These are phyloP conservation scores for Psidium friedrichsthalianum DNA, from an alignment of 345 rosid species.

Conservation along the genomic window DNA sequence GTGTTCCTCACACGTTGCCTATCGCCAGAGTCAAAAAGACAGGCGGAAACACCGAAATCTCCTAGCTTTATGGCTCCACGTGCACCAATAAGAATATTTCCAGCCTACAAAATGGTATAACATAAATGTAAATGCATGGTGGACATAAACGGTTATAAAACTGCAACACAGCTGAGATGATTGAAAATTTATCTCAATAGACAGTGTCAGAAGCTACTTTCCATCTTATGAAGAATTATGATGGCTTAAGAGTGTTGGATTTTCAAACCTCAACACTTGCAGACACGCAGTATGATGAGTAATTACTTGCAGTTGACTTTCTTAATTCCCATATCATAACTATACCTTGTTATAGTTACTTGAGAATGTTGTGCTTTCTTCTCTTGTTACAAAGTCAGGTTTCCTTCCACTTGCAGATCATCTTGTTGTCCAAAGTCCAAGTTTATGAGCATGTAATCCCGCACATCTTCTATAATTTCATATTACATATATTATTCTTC, in stretches of 20 bases:
- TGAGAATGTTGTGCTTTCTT: background rate
- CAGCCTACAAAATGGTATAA: constrained; percentile 46
- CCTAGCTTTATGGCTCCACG: constrained; percentile 85
- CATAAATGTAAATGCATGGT: background rate
- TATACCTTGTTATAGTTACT: background rate
- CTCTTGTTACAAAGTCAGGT: background rate
- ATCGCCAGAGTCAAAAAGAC: constrained; percentile 97
- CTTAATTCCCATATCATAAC: background rate
- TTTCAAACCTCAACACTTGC: background rate
- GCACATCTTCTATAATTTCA: background rate
- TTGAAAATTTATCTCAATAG: background rate
- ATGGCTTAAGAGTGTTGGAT: background rate
- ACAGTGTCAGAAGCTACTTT: background rate
- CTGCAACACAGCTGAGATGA: background rate
- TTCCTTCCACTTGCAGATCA: background rate
- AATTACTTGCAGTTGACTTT: background rate
- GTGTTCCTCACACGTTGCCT: constrained; percentile 97
- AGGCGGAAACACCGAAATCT: constrained; percentile 96
- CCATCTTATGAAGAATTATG: background rate
- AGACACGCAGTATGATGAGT: background rate
- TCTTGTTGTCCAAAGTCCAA: background rate
- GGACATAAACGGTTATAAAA: background rate
- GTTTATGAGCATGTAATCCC: background rate
- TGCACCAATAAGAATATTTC: constrained; percentile 75
- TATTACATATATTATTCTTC: background rate